Evolutionary conservation across 1,284 basidiomycete genomes (phyloP).

Genomic region (Leccinum pallidistipes): DNA sequence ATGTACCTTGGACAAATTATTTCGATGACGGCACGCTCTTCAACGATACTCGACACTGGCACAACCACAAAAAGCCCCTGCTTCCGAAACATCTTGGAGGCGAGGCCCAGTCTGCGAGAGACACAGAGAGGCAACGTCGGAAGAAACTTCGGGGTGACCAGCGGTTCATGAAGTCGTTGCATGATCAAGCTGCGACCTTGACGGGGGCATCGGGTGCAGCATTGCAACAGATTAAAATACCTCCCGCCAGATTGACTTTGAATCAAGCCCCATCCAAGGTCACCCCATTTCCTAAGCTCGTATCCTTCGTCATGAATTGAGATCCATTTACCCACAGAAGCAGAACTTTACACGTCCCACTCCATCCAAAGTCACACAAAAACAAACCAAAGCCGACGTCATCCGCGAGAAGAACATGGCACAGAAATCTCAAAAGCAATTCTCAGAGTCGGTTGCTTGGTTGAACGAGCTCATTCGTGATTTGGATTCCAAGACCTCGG

Average conservation of each 20-base stretch:
- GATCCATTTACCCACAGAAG: constrained; percentile 12
- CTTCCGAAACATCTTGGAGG: constrained; percentile 59
- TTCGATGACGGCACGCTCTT: constrained; percentile 47
- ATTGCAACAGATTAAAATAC: constrained; percentile 54
- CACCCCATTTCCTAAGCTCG: not conserved
- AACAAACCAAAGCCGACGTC: constrained; percentile 26
- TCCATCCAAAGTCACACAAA: constrained; percentile 17
- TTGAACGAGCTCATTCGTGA: constrained; percentile 24
- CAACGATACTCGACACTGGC: constrained; percentile 59
- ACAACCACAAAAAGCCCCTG: constrained; percentile 48
- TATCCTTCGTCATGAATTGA: not conserved
- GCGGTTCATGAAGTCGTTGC: constrained; percentile 54
- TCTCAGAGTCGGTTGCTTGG: constrained; percentile 24
- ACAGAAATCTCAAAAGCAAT: constrained; percentile 26
- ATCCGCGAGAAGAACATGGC: constrained; percentile 32
- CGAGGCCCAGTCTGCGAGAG: constrained; percentile 31
- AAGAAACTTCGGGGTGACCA: constrained; percentile 48
- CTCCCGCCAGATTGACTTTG: constrained; percentile 32
- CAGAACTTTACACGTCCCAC: constrained; percentile 12
- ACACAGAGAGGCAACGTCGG: constrained; percentile 38
- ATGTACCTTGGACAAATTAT: constrained; percentile 14
- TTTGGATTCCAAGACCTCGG: constrained; percentile 34
- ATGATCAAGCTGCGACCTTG: constrained; percentile 59
- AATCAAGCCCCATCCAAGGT: constrained; percentile 17
- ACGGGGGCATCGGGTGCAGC: constrained; percentile 58